Percentiles rank a stretch among this genome's conserved stretches.
These are phyloP conservation scores for Metschnikowia similis DNA, from an alignment of 805 yeast genomes.

Conservation along the genomic window DNA sequence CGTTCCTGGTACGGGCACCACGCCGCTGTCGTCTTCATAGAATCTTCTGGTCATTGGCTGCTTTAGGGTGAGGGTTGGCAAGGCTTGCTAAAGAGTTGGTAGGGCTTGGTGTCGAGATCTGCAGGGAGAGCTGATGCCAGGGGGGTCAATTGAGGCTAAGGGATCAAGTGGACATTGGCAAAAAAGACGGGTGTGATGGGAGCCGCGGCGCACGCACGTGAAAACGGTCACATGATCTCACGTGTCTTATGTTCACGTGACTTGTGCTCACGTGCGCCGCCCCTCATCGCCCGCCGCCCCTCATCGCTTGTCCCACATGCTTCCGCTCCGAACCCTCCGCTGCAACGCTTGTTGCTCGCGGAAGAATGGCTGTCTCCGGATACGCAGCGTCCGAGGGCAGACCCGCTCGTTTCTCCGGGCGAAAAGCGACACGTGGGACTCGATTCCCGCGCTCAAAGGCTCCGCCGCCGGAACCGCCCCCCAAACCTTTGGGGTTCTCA, in stretches of 20 bases:
- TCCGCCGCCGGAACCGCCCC: neutral
- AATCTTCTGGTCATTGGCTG: constrained; percentile 30
- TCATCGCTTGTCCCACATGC: neutral
- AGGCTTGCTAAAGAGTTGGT: too few species aligned
- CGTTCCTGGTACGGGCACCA: constrained; percentile 50
- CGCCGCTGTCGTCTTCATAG: constrained; percentile 46
- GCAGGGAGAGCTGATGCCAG: too few species aligned
- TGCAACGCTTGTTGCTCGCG: neutral
- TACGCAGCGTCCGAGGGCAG: neutral
- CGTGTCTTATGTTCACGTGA: too few species aligned
- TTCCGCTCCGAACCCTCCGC: neutral
- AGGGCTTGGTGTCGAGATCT: too few species aligned
- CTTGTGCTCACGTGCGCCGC: neutral
- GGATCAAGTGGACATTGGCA: neutral
- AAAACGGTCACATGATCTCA: too few species aligned
- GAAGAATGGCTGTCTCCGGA: too few species aligned
- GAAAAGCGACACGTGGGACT: neutral
- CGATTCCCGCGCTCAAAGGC: neutral
- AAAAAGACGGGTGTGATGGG: neutral
- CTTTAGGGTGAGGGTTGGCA: too few species aligned
- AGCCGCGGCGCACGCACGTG: too few species aligned
- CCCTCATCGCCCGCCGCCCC: neutral
- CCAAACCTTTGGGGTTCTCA: constrained; percentile 9
- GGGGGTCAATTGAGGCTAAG: too few species aligned
- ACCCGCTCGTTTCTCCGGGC: neutral